Evolutionary conservation across 169 alveolate species (phyloP).

Genomic region (Eimeria praecox): DNA sequence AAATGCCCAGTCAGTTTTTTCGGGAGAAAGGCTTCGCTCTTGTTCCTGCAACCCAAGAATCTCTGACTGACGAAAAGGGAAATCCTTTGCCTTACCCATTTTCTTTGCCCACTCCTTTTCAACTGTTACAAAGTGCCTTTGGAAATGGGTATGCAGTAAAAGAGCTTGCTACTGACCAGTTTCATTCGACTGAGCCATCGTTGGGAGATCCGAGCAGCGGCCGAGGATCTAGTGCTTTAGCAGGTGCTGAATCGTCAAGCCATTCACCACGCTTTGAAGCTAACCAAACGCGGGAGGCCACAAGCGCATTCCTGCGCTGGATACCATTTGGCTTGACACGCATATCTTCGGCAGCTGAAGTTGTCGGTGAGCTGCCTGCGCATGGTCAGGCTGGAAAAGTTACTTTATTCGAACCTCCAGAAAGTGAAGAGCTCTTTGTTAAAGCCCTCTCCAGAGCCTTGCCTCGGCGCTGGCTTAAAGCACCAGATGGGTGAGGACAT

Average conservation of each 20-base stretch:
- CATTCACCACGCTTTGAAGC: neutral
- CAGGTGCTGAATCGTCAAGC: neutral
- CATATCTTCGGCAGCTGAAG: neutral
- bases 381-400: neutral
- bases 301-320: slow-evolving; percentile 61
- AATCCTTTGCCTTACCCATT: slow-evolving; percentile 36
- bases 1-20: neutral
- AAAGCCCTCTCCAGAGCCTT: slow-evolving; percentile 12
- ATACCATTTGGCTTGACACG: slow-evolving; percentile 69
- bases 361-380: neutral
- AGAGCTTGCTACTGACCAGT: neutral
- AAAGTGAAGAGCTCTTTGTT: slow-evolving; percentile 40
- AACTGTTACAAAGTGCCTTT: slow-evolving; percentile 66
- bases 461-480: slow-evolving; percentile 55
- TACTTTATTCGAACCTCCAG: neutral
- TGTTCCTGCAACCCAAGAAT: slow-evolving; percentile 63
- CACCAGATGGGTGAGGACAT: slow-evolving; percentile 48
- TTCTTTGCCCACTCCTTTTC: slow-evolving; percentile 40
- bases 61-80: slow-evolving; percentile 4
- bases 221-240: neutral
- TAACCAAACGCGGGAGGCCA: neutral
- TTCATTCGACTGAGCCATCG: neutral
- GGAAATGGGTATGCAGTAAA: slow-evolving; percentile 57
- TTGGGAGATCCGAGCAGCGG: neutral
- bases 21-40: slow-evolving; percentile 1